Percentiles rank a stretch among this genome's conserved stretches.
phyloP scores from a whole-genome alignment of 306 rosid species.

The Mimosa pudica region DNA sequence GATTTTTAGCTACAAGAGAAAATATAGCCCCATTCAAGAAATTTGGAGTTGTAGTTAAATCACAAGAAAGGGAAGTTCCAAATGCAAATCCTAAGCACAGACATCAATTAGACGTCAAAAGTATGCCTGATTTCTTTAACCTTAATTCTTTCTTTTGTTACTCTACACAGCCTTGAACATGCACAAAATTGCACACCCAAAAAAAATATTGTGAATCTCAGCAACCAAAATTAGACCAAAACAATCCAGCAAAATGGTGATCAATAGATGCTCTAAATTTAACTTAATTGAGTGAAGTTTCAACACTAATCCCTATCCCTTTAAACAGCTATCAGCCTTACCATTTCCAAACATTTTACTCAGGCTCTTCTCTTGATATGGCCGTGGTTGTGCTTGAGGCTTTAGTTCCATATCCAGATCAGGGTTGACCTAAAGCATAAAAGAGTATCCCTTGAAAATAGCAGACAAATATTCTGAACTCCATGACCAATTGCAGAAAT shows the following conservation, averaged over 20 bases:
- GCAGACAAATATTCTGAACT: constrained; percentile 27
- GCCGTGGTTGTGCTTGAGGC: constrained; percentile 98
- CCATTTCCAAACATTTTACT: constrained; percentile 99
- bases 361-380: constrained; percentile 97
- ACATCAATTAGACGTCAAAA: constrained; percentile 11
- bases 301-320: constrained; percentile 23
- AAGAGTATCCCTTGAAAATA: constrained; percentile 27
- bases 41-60: neutral
- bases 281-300: constrained; percentile 21
- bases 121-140: constrained; percentile 19
- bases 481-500: constrained; percentile 21
- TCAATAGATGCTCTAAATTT: constrained; percentile 15
- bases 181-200: neutral
- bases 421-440: constrained; percentile 76
- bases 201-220: constrained; percentile 2
- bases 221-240: neutral
- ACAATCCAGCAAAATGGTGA: constrained; percentile 7
- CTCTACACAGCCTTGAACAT: constrained; percentile 18
- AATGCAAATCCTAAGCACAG: constrained; percentile 23
- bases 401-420: constrained; percentile 93
- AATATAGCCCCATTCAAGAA: constrained; percentile 7
- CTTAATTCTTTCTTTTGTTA: neutral
- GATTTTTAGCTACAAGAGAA: constrained; percentile 2
- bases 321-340: constrained; percentile 39
- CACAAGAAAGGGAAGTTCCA: constrained; percentile 17